Evolutionary conservation across 1,284 basidiomycete species (phyloP), one percentile per base, ranked within the genome.

Genomic region (Trichosporon ovoides): DNA sequence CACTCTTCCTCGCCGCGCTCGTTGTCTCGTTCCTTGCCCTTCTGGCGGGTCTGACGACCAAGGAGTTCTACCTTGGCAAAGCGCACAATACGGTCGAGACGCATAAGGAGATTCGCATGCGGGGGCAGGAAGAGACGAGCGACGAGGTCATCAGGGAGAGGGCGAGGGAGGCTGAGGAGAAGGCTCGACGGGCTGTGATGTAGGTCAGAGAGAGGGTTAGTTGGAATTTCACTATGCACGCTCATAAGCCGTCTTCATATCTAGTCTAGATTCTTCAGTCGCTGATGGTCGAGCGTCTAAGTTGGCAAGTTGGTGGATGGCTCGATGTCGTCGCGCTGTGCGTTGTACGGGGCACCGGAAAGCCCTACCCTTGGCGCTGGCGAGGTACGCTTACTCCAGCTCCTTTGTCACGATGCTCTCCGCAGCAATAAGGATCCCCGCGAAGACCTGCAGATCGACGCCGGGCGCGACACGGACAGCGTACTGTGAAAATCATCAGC

Each of bases 21-120:
- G 56, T 66, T 51, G 52, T 63, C 14, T 59, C 55, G 34, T 59
- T 68, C 37, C 57, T 61, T 18, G 48, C 66, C 4, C 46, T 72
- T 20, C 28, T 63, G 19, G 52, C 59, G 9, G 57, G 57, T 18
- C 19, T 52, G 36, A 48, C 66, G 38, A 61, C 65, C 18, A 59
- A 48, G 46, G 67, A 72, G 57, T 70, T 62, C 56, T 63, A 66
- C 62, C 68, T 72, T 28, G 66, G 65, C 35, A 33, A 63, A 43
- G 53, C 58, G 6, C 69, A 70, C 52, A 71, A 71, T 59, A 63
- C 61, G 18, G 55, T 71, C 35, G 71, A 72, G 53, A 43, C 62
- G 18, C 55, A 63, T 50, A 68, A 70, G 60, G 62, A 66, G 46
- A 61, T 70, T 34, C 53, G 61, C 18, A 46, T 70, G 12, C 53